These are phyloP conservation scores for Lactarius sp. DNA, from an alignment of 768 basidiomycete genomes.

Conservation along the genomic window DNA sequence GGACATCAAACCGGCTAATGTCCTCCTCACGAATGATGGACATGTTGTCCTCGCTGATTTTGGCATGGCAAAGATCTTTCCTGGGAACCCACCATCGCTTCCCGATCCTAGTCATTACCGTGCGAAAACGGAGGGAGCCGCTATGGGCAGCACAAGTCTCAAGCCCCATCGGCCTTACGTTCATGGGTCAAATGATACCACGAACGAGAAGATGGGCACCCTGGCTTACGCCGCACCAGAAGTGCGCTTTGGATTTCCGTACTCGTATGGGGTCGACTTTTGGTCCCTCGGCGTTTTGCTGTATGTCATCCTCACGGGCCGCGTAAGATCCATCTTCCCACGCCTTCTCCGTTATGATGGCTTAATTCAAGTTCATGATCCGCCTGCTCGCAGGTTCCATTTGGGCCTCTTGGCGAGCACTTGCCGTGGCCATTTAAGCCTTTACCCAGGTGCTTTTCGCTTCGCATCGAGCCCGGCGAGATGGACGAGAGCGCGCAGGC, in stretches of 20 bases:
- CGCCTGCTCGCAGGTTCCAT: constrained; percentile 16
- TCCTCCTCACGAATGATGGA: constrained; percentile 21
- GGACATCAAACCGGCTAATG: constrained; percentile 45
- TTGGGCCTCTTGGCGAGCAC: constrained; percentile 22
- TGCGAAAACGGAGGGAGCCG: not conserved
- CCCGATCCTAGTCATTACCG: constrained; percentile 2
- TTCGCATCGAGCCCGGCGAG: constrained; percentile 18
- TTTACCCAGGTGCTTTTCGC: not conserved
- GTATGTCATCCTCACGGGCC: constrained; percentile 25
- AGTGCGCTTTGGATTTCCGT: constrained; percentile 19
- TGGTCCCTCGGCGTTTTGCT: constrained; percentile 26
- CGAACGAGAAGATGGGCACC: constrained; percentile 20
- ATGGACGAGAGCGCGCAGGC: constrained; percentile 21
- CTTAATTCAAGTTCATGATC: not conserved
- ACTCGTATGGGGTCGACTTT: constrained; percentile 25
- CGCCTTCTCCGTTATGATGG: too few species aligned
- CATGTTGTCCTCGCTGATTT: constrained; percentile 25
- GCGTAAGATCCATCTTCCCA: constrained; percentile 9
- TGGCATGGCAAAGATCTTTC: constrained; percentile 25
- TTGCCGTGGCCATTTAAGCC: not conserved
- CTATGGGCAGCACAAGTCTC: not conserved
- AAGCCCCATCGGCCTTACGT: constrained; percentile 18
- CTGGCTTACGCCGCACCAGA: constrained; percentile 24
- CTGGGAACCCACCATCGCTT: not conserved
- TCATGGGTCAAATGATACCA: constrained; percentile 2